Conservation (phyloP, 805 yeast species). For the Candida vaughaniae region DNA sequence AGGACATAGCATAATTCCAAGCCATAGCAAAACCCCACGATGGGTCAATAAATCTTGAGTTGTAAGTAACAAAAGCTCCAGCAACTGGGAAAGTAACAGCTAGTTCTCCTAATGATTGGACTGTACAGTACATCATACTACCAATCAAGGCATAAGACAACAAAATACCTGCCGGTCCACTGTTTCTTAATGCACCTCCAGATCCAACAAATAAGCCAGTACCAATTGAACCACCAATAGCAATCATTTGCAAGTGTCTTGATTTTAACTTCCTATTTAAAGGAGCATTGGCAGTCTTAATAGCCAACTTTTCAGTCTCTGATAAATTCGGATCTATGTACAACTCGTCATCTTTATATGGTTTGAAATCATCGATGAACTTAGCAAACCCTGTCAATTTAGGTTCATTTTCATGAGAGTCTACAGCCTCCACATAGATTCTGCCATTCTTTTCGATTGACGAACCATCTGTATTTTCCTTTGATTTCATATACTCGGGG, state of each 20-base stretch:
- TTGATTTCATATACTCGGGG: slow-evolving; percentile 37
- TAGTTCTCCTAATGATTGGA: slow-evolving; percentile 55
- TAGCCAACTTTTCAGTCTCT: slow-evolving; percentile 32
- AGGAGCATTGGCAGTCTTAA: slow-evolving; percentile 48
- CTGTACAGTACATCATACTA: slow-evolving; percentile 57
- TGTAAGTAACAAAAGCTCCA: slow-evolving; percentile 65
- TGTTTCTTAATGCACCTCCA: slow-evolving; percentile 57
- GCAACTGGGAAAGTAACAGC: slow-evolving; percentile 64
- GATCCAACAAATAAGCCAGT: slow-evolving; percentile 84
- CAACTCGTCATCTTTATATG: slow-evolving; percentile 32
- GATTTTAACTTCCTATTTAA: slow-evolving; percentile 52
- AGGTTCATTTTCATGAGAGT: slow-evolving; percentile 17
- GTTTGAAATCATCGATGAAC: slow-evolving; percentile 31
- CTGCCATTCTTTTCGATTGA: slow-evolving; percentile 39
- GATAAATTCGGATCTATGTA: slow-evolving; percentile 39
- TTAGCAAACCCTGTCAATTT: slow-evolving; percentile 21
- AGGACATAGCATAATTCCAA: slow-evolving; percentile 51
- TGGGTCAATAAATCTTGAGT: slow-evolving; percentile 57
- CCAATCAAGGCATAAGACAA: slow-evolving; percentile 60
- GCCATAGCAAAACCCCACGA: slow-evolving; percentile 68
- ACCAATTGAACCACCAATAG: slow-evolving; percentile 81
- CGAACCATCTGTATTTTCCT: slow-evolving; percentile 27
- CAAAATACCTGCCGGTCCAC: slow-evolving; percentile 72
- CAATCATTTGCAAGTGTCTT: slow-evolving; percentile 69
- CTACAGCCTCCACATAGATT: slow-evolving; percentile 29